Base-by-base conservation (phyloP, 768 basidiomycete genomes). In the Mycena capillaripes region DNA sequence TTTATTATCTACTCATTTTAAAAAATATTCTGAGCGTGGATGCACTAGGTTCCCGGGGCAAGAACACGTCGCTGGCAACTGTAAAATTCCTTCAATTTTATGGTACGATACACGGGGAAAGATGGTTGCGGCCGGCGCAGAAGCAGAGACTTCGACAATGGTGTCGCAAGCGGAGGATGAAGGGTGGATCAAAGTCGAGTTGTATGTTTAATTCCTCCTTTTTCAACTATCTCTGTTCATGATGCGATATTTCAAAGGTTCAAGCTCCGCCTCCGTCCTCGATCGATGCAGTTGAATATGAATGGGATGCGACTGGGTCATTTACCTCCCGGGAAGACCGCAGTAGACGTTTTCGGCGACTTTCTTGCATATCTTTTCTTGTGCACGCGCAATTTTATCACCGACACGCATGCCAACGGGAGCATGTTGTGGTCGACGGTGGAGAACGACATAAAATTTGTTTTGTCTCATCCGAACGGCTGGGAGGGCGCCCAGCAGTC, bases 1-100 rank as follows among this genome's bases (percentile, higher is more conserved):
- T 30, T 17, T 56, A 34, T 50, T 52, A n/a, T 14, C 6, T 14
- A 25, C 34, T 14, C 38, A 2, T 38, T 38, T 16, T 38, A 40
- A 59, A 62, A n/a, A n/a, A 23, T 61, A 7, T 59, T 38, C 72
- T 65, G 27, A 64, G 76, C 71, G 71, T 64, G 75, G n/a, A n/a
- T 66, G 71, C 64, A 72, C 29, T 72, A 94, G 93, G 68, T 95
- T 94, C 68, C 93, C 93, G 11, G 94, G 93, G 21, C 94, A 95
- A 81, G 94, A 95, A 81, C 93, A 95, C 86, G 92, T 94, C 57
- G 93, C 91, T 17, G 93, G 93, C 44, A 95, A 94, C 79, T 91
- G 92, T 69, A 95, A 95, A 83, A 95, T 95, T 76, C 93, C 93
- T 44, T 90, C 93, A 27, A 80, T 92, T 29, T 88, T 95, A 81